Conservation (phyloP, 495 filamentous ascomycete genomes). For the Sporormia fimetaria region DNA sequence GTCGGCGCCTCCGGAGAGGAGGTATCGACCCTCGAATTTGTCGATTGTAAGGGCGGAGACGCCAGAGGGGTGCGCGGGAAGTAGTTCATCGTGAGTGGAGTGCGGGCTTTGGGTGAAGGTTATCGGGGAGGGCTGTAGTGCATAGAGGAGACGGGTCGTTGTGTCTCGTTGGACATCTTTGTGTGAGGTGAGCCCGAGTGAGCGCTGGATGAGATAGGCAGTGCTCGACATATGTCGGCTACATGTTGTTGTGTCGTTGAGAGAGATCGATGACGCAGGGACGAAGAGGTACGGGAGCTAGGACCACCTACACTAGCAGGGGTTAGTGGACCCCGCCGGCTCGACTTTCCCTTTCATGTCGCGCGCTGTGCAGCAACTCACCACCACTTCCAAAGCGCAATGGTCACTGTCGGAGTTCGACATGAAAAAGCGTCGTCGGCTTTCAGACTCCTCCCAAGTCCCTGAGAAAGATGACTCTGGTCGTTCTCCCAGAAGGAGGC, state of each 20-base stretch:
- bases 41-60: conserved; percentile 68
- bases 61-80: conserved; percentile 57
- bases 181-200: conserved; percentile 50
- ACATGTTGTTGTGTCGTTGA: conserved; percentile 10
- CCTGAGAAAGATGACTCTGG: conserved; percentile 1
- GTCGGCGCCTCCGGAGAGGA: conserved; percentile 74
- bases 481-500: neutral
- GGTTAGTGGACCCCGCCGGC: too few species aligned
- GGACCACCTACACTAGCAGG: neutral
- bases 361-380: too few species aligned
- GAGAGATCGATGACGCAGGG: neutral
- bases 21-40: conserved; percentile 61
- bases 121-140: conserved; percentile 52
- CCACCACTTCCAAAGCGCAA: too few species aligned
- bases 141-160: conserved; percentile 47
- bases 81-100: conserved; percentile 18
- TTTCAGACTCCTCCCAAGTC: conserved; percentile 2
- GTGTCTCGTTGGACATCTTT: conserved; percentile 52
- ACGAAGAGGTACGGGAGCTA: neutral
- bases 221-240: conserved; percentile 67
- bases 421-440: too few species aligned
- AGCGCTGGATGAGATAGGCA: conserved; percentile 55
- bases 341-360: too few species aligned
- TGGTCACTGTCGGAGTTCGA: too few species aligned
- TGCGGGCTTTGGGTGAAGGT: conserved; percentile 46